These are phyloP conservation scores for Phytophthora pseudosyringae DNA, from an alignment of 352 stramenopile species.

Conservation along the genomic window DNA sequence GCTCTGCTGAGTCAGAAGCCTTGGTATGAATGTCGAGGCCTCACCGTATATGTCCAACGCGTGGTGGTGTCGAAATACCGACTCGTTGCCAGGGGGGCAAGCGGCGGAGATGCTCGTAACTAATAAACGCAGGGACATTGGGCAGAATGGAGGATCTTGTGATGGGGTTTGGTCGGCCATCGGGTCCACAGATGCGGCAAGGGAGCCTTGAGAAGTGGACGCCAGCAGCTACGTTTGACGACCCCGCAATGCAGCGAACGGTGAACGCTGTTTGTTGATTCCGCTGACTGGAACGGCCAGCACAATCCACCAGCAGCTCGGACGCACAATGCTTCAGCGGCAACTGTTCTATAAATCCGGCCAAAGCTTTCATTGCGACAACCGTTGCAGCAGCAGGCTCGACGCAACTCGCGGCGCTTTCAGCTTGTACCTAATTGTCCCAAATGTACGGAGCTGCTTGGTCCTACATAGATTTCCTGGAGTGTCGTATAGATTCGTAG, in stretches of 20 bases:
- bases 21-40: conserved; percentile 2
- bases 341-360: conserved; percentile 12
- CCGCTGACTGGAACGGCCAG: conserved; percentile 10
- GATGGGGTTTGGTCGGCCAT: conserved; percentile 18
- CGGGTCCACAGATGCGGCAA: conserved; percentile 8
- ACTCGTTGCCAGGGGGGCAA: conserved; percentile 1
- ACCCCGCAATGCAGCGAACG: conserved; percentile 5
- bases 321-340: conserved; percentile 17
- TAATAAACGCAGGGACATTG: conserved; percentile 2
- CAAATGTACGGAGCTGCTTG: too few relatives aligned
- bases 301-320: conserved; percentile 28
- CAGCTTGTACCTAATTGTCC: too few relatives aligned
- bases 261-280: conserved; percentile 20
- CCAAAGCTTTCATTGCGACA: conserved; percentile 10
- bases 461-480: too few relatives aligned
- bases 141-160: conserved; percentile 21
- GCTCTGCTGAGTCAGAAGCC: conserved; percentile 13
- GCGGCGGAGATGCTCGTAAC: conserved; percentile 18
- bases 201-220: conserved; percentile 4
- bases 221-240: conserved; percentile 12
- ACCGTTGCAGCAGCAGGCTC: background rate
- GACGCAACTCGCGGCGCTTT: too few relatives aligned
- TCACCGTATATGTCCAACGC: conserved; percentile 1
- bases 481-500: background rate
- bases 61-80: conserved; percentile 4